Conservation (phyloP, 2,329 filamentous ascomycete genomes). For the Pyricularia grisea region DNA sequence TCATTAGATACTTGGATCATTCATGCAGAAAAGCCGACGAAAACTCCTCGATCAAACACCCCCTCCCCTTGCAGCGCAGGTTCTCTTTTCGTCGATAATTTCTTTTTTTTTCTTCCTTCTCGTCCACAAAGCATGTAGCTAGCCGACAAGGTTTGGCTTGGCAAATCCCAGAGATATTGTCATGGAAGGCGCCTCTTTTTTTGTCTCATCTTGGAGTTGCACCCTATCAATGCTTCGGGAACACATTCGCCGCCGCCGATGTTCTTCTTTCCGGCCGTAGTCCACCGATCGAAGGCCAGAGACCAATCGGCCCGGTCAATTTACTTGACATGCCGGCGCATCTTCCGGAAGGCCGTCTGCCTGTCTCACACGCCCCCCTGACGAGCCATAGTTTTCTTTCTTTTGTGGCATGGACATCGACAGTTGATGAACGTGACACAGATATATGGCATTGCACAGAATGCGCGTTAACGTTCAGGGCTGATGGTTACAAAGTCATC, state of each 20-base stretch:
- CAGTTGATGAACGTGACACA: neutral
- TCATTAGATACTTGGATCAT: neutral
- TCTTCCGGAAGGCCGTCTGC: neutral
- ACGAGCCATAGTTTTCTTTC: neutral
- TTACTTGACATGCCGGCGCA: neutral
- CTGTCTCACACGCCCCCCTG: neutral
- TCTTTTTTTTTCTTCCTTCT: neutral
- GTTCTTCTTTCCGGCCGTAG: neutral
- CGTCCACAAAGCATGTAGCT: neutral
- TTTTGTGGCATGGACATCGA: neutral
- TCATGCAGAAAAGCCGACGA: neutral
- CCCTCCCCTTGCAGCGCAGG: neutral
- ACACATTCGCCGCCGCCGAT: neutral
- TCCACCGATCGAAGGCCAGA: neutral
- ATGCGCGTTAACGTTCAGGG: neutral
- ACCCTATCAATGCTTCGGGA: neutral
- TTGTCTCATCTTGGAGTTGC: neutral
- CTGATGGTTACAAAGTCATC: neutral
- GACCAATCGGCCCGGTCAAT: neutral
- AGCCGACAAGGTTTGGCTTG: neutral
- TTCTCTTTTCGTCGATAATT: neutral
- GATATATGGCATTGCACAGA: neutral
- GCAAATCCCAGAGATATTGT: neutral
- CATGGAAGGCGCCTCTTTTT: neutral
- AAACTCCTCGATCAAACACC: neutral